Conservation (phyloP, 2,329 filamentous ascomycete genomes). For the Kalmusia sp. region DNA sequence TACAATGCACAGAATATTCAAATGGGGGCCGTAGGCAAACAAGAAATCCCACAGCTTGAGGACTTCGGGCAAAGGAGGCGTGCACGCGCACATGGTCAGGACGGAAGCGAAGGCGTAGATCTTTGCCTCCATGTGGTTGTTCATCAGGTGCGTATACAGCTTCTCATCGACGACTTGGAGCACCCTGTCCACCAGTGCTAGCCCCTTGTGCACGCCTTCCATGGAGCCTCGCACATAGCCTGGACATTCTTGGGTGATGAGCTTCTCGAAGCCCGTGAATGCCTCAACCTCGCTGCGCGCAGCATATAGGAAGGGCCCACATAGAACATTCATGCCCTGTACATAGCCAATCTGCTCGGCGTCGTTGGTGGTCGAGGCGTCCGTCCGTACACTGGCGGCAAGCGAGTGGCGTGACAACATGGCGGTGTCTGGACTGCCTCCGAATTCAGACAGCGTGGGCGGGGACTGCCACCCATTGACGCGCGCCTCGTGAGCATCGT, state of each 20-base stretch:
- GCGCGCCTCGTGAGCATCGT: constrained; percentile 74
- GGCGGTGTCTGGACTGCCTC: constrained; percentile 55
- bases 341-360: constrained; percentile 86
- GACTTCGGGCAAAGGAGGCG: constrained; percentile 91
- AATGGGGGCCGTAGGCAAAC: constrained; percentile 91
- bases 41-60: constrained; percentile 95
- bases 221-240: constrained; percentile 95
- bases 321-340: constrained; percentile 98
- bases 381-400: constrained; percentile 35
- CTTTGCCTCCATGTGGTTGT: constrained; percentile 88
- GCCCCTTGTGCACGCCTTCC: constrained; percentile 93
- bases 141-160: constrained; percentile 81
- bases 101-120: constrained; percentile 97
- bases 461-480: constrained; percentile 60
- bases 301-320: constrained; percentile 93
- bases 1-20: constrained; percentile 96
- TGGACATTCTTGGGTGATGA: constrained; percentile 87
- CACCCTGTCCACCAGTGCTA: constrained; percentile 90
- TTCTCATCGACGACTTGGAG: constrained; percentile 90
- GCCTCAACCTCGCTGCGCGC: constrained; percentile 94
- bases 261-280: constrained; percentile 86
- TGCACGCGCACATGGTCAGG: constrained; percentile 92
- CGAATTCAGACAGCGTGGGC: constrained; percentile 56
- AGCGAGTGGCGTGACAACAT: constrained; percentile 42
- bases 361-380: constrained; percentile 46